A percentile compares a stretch with the other conserved stretches of the same genome.
These are phyloP conservation scores for Gossypium rotundifolium DNA, from an alignment of 345 rosid genomes.

Conservation along the genomic window DNA sequence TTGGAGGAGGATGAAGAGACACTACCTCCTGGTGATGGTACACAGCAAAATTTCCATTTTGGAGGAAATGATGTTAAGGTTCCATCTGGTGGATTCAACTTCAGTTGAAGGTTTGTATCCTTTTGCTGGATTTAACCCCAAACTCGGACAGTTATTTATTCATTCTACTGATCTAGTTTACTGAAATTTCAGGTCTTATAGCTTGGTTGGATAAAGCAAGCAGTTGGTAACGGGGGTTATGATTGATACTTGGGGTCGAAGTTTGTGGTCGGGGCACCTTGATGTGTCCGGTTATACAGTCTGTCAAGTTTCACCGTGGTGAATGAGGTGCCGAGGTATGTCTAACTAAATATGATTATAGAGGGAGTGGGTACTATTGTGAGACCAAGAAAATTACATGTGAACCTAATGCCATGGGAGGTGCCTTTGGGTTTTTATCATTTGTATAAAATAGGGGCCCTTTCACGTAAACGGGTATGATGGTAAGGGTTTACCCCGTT, in stretches of 20 bases:
- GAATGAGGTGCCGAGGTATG: background rate
- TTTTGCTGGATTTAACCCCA: background rate
- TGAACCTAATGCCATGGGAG: constrained; percentile 2
- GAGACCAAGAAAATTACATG: background rate
- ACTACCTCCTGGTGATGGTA: constrained; percentile 48
- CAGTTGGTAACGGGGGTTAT: background rate
- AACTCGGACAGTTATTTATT: background rate
- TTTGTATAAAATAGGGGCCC: background rate
- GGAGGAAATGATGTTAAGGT: constrained; percentile 51
- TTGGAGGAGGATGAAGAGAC: constrained; percentile 77
- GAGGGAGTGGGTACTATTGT: background rate
- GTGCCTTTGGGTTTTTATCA: background rate
- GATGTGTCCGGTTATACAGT: background rate
- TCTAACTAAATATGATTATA: background rate
- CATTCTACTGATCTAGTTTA: background rate
- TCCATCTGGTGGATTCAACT: constrained; percentile 81
- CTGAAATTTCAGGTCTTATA: background rate
- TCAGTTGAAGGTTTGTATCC: constrained; percentile 34
- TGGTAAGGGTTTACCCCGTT: background rate
- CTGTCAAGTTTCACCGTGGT: background rate
- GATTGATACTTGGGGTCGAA: background rate
- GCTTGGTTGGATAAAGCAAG: background rate
- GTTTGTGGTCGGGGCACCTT: background rate
- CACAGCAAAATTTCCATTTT: constrained; percentile 54
- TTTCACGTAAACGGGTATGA: background rate